Base-by-base conservation (phyloP, 2,329 filamentous ascomycete species). In the Didymella sp. region DNA sequence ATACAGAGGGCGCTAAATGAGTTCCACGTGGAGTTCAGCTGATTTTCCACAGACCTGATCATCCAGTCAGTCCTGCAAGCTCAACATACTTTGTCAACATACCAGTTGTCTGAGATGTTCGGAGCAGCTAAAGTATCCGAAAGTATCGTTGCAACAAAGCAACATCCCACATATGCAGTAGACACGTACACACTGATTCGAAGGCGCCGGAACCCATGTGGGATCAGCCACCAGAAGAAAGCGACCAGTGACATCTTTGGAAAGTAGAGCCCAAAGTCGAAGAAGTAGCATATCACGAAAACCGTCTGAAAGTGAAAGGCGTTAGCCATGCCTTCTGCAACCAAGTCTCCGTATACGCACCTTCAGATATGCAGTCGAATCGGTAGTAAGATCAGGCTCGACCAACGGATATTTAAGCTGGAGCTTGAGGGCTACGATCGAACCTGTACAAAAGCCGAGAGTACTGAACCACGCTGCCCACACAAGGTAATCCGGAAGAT, bases 181-280 rank as follows among this genome's bases (percentile, higher is more conserved):
- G 54, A 42, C 4, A 56, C 37, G 27, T 65, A 67, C 11, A 68
- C 37, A 27, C 60, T 54, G 15, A 67, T 19, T 9, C 63, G 60
- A n/a, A 69, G 60, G 27, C 60, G 59, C 28, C 52, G 48, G 22
- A 69, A 67, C 1, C 63, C 59, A 17, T 30, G 24, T 30, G 65
- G 66, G n/a, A 69, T 63, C 31, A 69, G 42, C 66, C 66, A 69
- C 65, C 63, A 66, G 47, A 64, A 69, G 44, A 69, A 69, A 1
- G 66, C 56, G 5, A 66, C 51, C 3, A 69, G 44, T 3, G 66
- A 63, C 2, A 46, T 58, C 37, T 68, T 69, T 17, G 65, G 66
- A 5, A 68, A 62, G 33, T 64, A 69, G 22, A 69, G 37, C 9
- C 63, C 63, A 6, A 64, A 50, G n/a, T 69, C 62, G 47, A 69